Base-by-base conservation (phyloP, 441 rosid species). In the Populus tomentosa region DNA sequence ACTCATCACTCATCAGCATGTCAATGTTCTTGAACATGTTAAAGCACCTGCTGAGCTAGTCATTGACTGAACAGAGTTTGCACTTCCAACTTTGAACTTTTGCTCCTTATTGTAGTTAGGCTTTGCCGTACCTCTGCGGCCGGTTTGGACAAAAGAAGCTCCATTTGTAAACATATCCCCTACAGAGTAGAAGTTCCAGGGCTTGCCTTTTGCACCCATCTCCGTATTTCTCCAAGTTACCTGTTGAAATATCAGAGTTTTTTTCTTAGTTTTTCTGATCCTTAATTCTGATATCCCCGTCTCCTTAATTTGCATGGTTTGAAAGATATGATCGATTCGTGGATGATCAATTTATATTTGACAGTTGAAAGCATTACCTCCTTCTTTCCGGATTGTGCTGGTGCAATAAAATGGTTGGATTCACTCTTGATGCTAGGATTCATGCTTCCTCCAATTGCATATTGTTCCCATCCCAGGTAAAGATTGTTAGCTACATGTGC, bases 371-470 rank as follows among this genome's bases (percentile, higher is more conserved):
- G 8, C 21, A 20, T 72, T 70, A 87, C 97, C 94, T 89, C 91
- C 79, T 90, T 89, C 63, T 75, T 84, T 56, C 84, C 88, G 4
- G 78, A 67, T 70, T 86, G 72, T 67, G 6, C 18, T 4, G 91
- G 91, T 16, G 97, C 94, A 3, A 92, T 84, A 69, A 93, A 93
- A 64, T 80, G 86, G 80, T 91, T 94, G 79, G 94, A 82, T 81
- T 92, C 91, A 73, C 98, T 92, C 81, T 88, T 90, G 26, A 91
- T 90, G 78, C 92, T 88, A 14, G 98, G 99, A 66, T 85, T 86
- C 90, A 85, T 86, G 82, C 97, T 95, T 83, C 97, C 97, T 26
- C 97, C 94, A 68, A 95, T 90, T 28, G 97, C 97, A 76, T 93
- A 93, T 71, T 89, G 94, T 38, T 79, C 72, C 98, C 98, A 92